A percentile compares a stretch with the other conserved stretches of the same genome.
phyloP scores from a whole-genome alignment of 2,329 filamentous ascomycete species.

The Fusarium miscanthi region DNA sequence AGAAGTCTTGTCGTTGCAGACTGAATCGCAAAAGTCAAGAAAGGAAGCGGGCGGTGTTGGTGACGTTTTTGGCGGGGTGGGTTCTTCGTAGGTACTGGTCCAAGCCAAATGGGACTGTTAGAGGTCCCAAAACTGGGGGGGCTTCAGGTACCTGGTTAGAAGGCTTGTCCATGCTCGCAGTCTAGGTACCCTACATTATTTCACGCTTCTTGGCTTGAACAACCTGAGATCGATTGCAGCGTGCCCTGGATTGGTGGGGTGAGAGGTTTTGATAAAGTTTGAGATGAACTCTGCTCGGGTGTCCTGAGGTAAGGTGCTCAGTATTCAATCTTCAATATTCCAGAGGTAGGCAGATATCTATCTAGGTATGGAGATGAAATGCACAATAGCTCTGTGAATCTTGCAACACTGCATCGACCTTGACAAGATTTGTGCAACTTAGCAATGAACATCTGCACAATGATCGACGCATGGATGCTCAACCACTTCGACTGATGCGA shows the following conservation, averaged over 20 bases:
- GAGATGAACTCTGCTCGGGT: constrained; percentile 1
- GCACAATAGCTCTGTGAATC: not conserved
- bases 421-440: constrained; percentile 5
- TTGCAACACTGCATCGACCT: not conserved
- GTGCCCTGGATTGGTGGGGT: constrained; percentile 27
- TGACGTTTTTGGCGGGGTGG: constrained; percentile 45
- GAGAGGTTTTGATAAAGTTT: not conserved
- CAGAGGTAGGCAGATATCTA: not conserved
- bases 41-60: constrained; percentile 37
- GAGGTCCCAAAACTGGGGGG: not conserved
- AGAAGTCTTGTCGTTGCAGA: constrained; percentile 34
- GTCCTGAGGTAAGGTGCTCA: not conserved
- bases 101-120: constrained; percentile 3
- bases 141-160: constrained; percentile 16
- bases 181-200: constrained; percentile 22
- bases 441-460: constrained; percentile 1
- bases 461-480: constrained; percentile 38
- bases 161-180: constrained; percentile 12
- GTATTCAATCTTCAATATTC: not conserved
- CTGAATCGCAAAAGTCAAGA: constrained; percentile 45
- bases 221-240: constrained; percentile 11
- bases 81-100: not conserved
- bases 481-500: constrained; percentile 7
- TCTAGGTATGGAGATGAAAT: not conserved
- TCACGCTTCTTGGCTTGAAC: constrained; percentile 12